Conservation (phyloP, 257 asterid species). For the Paraleonurus japonicus region DNA sequence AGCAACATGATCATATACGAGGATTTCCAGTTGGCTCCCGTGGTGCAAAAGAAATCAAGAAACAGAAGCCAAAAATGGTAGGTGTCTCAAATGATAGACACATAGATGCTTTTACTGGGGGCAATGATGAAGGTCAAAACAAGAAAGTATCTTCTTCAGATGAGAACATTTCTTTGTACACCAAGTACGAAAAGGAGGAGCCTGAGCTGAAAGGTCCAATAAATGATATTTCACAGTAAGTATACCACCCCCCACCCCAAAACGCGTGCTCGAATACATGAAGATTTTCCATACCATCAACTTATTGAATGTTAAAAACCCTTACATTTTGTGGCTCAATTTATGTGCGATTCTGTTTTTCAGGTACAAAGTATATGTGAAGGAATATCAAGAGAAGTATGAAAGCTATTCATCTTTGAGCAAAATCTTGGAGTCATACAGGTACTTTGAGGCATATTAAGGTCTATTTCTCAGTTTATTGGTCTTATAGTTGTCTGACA, state of each 20-base stretch:
- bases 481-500: conserved; percentile 31
- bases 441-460: conserved; percentile 47
- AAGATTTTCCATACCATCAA: conserved; percentile 17
- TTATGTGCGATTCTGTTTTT: conserved; percentile 13
- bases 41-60: conserved; percentile 55
- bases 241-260: neutral
- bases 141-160: conserved; percentile 65
- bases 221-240: conserved; percentile 77
- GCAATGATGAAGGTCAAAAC: conserved; percentile 49
- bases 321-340: conserved; percentile 20
- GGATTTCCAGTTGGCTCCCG: conserved; percentile 46
- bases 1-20: conserved; percentile 45
- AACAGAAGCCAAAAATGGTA: conserved; percentile 45
- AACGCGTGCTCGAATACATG: neutral
- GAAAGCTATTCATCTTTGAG: conserved; percentile 62
- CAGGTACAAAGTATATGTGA: conserved; percentile 81
- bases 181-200: conserved; percentile 81
- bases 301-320: conserved; percentile 18
- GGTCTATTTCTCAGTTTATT: conserved; percentile 18
- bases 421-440: conserved; percentile 69
- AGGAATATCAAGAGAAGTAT: conserved; percentile 86
- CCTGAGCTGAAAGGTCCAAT: conserved; percentile 86
- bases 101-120: conserved; percentile 52
- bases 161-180: conserved; percentile 56
- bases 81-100: conserved; percentile 54